A percentile compares a stretch with the other conserved stretches of the same genome.
Evolutionary conservation across 768 basidiomycete species (phyloP).

Genomic region (Boletus reticuloceps): DNA sequence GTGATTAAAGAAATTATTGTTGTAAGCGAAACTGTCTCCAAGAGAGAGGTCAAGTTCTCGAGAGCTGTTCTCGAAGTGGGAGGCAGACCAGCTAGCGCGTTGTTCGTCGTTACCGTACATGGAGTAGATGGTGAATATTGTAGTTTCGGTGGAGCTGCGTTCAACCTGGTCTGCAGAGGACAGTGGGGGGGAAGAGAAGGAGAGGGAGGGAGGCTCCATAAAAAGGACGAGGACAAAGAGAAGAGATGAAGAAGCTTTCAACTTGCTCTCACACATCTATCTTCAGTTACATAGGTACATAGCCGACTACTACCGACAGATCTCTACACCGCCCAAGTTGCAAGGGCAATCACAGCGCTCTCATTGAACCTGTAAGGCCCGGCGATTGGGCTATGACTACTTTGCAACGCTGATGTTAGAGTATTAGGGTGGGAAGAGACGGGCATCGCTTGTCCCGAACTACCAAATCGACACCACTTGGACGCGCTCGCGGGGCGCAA

Average conservation of each 20-base stretch:
- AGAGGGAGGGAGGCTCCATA: conserved; percentile 42
- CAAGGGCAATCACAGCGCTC: no score
- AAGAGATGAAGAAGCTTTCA: no score
- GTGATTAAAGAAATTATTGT: conserved; percentile 30
- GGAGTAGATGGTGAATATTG: conserved; percentile 82
- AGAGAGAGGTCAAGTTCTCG: conserved; percentile 37
- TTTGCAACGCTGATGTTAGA: no score
- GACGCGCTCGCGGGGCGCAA: background rate
- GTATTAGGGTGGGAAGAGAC: no score
- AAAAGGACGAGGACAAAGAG: conserved; percentile 7
- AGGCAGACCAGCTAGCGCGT: conserved; percentile 47
- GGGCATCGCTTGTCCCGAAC: no score
- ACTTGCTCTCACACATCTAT: background rate
- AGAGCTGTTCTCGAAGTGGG: conserved; percentile 36
- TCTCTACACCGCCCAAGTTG: no score
- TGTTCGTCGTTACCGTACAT: conserved; percentile 71
- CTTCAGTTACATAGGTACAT: no score
- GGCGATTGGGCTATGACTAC: no score
- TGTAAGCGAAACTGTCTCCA: conserved; percentile 34
- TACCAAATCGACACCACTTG: background rate
- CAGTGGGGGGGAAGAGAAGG: conserved; percentile 29
- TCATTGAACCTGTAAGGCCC: no score
- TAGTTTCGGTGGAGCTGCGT: conserved; percentile 65
- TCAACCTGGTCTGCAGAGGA: conserved; percentile 32
- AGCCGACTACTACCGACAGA: no score